Evolutionary conservation across 257 asterid genomes (phyloP).

Genomic region (Nicotiana benthamiana): DNA sequence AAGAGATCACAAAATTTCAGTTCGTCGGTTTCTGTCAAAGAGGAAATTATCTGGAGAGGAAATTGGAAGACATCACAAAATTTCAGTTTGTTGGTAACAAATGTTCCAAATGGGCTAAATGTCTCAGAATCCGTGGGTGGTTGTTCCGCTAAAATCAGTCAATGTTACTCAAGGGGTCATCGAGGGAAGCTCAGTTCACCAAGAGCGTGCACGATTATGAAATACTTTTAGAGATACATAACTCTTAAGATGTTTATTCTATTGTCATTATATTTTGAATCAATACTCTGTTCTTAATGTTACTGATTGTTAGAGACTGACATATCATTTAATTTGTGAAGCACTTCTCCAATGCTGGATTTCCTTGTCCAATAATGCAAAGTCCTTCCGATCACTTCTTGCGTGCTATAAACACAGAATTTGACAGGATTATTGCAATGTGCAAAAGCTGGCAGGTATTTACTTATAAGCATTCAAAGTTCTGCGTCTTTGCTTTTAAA

Average conservation of each 20-base stretch:
- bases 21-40: background rate
- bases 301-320: background rate
- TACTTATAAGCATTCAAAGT: slow-evolving; percentile 4
- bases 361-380: slow-evolving; percentile 99
- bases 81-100: background rate
- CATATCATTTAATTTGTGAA: slow-evolving; percentile 26
- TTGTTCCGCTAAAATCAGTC: background rate
- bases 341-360: slow-evolving; percentile 99
- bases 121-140: background rate
- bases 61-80: background rate
- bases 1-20: background rate
- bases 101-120: background rate
- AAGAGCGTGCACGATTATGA: background rate
- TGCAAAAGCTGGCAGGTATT: slow-evolving; percentile 99
- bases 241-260: background rate
- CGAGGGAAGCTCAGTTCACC: background rate
- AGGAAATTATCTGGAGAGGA: background rate
- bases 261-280: background rate
- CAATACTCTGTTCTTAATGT: background rate
- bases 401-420: slow-evolving; percentile 92
- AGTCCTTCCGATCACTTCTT: slow-evolving; percentile 98
- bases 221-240: background rate
- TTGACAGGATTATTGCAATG: slow-evolving; percentile 94
- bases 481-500: background rate
- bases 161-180: background rate